These are phyloP conservation scores for Tulasnella sp. DNA, from an alignment of 768 basidiomycete species.

Conservation along the genomic window DNA sequence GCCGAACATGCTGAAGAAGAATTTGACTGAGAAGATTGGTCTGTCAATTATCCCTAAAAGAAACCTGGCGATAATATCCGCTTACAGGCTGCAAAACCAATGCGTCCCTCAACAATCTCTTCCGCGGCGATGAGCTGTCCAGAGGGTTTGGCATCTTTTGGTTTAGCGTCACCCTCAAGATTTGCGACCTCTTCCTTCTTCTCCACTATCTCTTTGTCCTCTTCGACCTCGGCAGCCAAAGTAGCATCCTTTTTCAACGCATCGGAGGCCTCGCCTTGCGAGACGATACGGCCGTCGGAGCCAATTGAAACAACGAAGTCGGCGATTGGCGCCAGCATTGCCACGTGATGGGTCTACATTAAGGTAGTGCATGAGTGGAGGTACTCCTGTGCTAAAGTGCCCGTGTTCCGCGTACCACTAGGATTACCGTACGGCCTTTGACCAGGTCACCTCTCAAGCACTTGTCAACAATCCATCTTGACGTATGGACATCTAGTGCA, in stretches of 20 bases:
- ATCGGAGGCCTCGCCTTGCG: slow-evolving; percentile 41
- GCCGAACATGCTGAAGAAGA: slow-evolving; percentile 25
- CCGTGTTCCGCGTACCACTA: slow-evolving; percentile 22
- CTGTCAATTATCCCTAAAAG: neutral
- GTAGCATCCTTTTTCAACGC: slow-evolving; percentile 33
- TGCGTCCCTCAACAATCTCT: slow-evolving; percentile 49
- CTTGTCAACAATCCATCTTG: slow-evolving; percentile 36
- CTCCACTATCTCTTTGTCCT: slow-evolving; percentile 20
- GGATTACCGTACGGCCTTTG: slow-evolving; percentile 26
- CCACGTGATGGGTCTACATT: slow-evolving; percentile 44
- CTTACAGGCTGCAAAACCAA: slow-evolving; percentile 38
- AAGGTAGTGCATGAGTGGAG: neutral
- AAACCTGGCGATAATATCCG: neutral
- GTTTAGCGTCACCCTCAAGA: slow-evolving; percentile 18
- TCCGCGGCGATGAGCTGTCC: slow-evolving; percentile 57
- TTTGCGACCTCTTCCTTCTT: slow-evolving; percentile 23
- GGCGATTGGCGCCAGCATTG: slow-evolving; percentile 41
- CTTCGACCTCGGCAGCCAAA: slow-evolving; percentile 23
- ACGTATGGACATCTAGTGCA: slow-evolving; percentile 47
- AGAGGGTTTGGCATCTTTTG: slow-evolving; percentile 22
- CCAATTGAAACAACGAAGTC: slow-evolving; percentile 46
- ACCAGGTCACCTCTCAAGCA: slow-evolving; percentile 26
- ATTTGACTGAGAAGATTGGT: slow-evolving; percentile 24
- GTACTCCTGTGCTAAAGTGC: neutral
- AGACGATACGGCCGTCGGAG: slow-evolving; percentile 39